Conservation (phyloP, 2,329 filamentous ascomycete genomes). For the Meredithiella fracta region DNA sequence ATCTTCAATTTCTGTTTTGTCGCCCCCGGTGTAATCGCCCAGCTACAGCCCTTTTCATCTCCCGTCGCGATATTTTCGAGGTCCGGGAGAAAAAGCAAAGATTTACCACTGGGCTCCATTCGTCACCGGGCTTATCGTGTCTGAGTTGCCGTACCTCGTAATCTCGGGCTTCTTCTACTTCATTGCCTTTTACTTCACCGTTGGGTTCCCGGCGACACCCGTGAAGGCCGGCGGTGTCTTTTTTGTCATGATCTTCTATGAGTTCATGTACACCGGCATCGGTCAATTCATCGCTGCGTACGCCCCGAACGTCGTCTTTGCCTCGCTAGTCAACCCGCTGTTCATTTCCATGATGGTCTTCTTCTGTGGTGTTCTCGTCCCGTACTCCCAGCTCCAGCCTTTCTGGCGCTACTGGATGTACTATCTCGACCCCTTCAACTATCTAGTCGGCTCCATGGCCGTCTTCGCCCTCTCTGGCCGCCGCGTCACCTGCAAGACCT, state of each 20-base stretch:
- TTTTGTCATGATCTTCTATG: constrained; percentile 41
- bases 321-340: constrained; percentile 39
- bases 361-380: constrained; percentile 62
- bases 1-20: constrained; percentile 50
- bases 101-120: constrained; percentile 48
- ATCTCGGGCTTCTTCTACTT: constrained; percentile 50
- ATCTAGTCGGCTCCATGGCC: constrained; percentile 40
- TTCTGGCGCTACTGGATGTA: constrained; percentile 58
- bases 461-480: constrained; percentile 33
- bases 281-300: constrained; percentile 49
- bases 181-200: constrained; percentile 36
- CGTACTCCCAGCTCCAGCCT: constrained; percentile 40
- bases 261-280: constrained; percentile 43
- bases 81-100: constrained; percentile 43
- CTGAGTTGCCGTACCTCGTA: constrained; percentile 54
- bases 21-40: constrained; percentile 39
- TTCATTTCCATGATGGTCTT: constrained; percentile 42
- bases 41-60: constrained; percentile 44
- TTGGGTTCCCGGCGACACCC: constrained; percentile 30
- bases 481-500: constrained; percentile 28
- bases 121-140: constrained; percentile 46
- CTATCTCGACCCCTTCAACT: constrained; percentile 45
- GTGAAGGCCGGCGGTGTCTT: constrained; percentile 34
- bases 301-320: constrained; percentile 43
- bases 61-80: constrained; percentile 40